Evolutionary conservation across 345 rosid genomes (phyloP), one percentile per base, ranked within the genome.

Genomic region (Brassica rapa): DNA sequence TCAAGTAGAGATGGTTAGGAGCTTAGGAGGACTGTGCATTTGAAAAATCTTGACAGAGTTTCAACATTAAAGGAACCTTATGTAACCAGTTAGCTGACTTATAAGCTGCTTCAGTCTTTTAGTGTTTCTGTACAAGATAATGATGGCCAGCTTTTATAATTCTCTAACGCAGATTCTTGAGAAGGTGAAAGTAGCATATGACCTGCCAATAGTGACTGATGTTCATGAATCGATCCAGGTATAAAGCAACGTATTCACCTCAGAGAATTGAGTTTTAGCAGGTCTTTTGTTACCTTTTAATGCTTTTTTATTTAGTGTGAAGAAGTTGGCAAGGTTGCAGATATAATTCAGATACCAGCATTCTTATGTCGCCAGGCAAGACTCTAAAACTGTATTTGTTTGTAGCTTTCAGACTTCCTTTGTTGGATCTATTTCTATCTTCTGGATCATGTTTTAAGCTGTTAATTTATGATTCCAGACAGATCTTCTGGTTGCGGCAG

Each of bases 311-410:
- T 12, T 9, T 85, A 93, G 98, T 95, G 99, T 82, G 98, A 91
- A 82, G 82, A 80, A 61, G 98, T 90, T 33, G 94, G 96, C 37
- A 86, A 73, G 87, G 94, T 93, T 78, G 98, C 94, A 49, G 99
- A 95, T 84, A 88, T 94, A 71, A 90, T 95, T 82, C 98, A 93
- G 85, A 95, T 95, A 77, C 99, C 99, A 35, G 97, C 98, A 77
- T 95, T 95, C 76, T 86, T 93, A 68, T 93, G 99, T 82, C 98
- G 97, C 62, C 99, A 95, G 99, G 98, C 87, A 73, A 72, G 64
- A 72, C 16, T 80, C 29, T 27, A 27, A 27, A 27, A 27, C 29
- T 27, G 29, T 27, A 3, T 27, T 27, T 27, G 60, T 70, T 73
- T 80, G 51, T 60, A 12, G 65, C 57, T 56, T 77, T 27, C 29